phyloP scores from a whole-genome alignment of 371 early-diverging fungal genomes.

The Nematocida sp. region DNA sequence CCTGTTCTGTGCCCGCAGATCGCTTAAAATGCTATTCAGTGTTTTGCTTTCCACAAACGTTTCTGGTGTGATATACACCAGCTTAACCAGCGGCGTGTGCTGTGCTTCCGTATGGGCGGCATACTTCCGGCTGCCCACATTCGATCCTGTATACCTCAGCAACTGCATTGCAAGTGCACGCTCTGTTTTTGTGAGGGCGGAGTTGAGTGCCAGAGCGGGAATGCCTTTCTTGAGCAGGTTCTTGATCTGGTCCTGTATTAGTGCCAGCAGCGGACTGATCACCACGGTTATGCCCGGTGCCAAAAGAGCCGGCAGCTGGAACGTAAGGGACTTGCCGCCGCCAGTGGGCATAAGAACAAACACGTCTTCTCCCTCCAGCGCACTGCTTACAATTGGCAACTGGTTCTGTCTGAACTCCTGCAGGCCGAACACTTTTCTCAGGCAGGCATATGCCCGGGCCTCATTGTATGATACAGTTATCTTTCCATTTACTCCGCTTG shows the following conservation, averaged over 20 bases:
- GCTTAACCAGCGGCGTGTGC: conserved; percentile 64
- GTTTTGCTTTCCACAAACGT: conserved; percentile 71
- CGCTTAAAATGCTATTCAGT: conserved; percentile 68
- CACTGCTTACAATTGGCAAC: conserved; percentile 80
- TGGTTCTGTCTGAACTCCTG: conserved; percentile 80
- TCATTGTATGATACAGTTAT: conserved; percentile 2
- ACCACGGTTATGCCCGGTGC: conserved; percentile 79
- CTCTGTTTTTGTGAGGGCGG: conserved; percentile 59
- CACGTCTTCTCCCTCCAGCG: conserved; percentile 75
- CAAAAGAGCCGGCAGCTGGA: conserved; percentile 82
- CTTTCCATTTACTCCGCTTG: not conserved
- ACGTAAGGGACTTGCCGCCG: conserved; percentile 95
- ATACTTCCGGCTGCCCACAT: not conserved
- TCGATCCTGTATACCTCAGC: conserved; percentile 6
- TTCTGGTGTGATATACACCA: conserved; percentile 91
- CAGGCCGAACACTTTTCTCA: conserved; percentile 68
- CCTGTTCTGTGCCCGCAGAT: conserved; percentile 14
- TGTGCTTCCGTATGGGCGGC: conserved; percentile 14
- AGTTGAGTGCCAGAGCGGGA: conserved; percentile 69
- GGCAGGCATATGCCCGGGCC: conserved; percentile 18
- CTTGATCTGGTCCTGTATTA: conserved; percentile 92
- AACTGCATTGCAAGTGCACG: conserved; percentile 9
- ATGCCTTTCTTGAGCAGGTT: conserved; percentile 73
- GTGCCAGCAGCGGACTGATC: conserved; percentile 84
- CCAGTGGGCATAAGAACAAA: conserved; percentile 99